Percentiles rank a stretch among this genome's conserved stretches.
Evolutionary conservation across 2,329 filamentous ascomycete genomes (phyloP).

Genomic region (Ploettnerulaceae sp.): DNA sequence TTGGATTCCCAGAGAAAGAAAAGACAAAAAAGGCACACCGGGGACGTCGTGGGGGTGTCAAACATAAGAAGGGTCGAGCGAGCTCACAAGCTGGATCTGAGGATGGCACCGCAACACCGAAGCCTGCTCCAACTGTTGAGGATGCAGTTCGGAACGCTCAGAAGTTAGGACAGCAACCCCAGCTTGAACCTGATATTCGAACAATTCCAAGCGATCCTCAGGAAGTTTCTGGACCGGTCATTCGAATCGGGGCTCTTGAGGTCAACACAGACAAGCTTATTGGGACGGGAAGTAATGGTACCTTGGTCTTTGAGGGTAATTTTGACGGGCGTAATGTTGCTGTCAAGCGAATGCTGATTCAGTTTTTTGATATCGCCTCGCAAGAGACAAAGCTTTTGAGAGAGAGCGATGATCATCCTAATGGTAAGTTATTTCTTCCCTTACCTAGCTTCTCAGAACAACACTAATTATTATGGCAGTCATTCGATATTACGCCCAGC

Average conservation of each 20-base stretch:
- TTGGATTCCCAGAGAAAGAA: constrained; percentile 40
- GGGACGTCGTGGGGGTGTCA: constrained; percentile 66
- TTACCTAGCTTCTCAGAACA: neutral
- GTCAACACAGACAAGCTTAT: constrained; percentile 60
- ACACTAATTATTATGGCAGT: constrained; percentile 46
- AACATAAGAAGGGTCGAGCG: constrained; percentile 53
- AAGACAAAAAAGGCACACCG: constrained; percentile 63
- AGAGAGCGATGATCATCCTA: constrained; percentile 92
- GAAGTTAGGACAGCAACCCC: constrained; percentile 47
- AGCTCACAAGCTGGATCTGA: constrained; percentile 38
- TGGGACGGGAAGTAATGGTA: constrained; percentile 89
- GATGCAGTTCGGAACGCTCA: constrained; percentile 55
- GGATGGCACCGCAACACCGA: constrained; percentile 9
- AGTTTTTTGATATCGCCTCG: constrained; percentile 92
- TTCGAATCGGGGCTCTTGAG: constrained; percentile 59
- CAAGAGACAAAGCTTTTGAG: constrained; percentile 87
- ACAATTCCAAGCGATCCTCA: constrained; percentile 54
- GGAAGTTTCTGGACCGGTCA: constrained; percentile 53
- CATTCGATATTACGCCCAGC: constrained; percentile 92
- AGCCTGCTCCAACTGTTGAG: constrained; percentile 46
- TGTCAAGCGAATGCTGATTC: constrained; percentile 92
- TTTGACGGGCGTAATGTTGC: constrained; percentile 92
- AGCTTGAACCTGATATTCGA: constrained; percentile 57
- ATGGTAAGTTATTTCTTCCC: constrained; percentile 49
- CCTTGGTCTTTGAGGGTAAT: constrained; percentile 88